Evolutionary conservation across 176 grass and related monocot species (phyloP).

Genomic region (Lolium perenne): DNA sequence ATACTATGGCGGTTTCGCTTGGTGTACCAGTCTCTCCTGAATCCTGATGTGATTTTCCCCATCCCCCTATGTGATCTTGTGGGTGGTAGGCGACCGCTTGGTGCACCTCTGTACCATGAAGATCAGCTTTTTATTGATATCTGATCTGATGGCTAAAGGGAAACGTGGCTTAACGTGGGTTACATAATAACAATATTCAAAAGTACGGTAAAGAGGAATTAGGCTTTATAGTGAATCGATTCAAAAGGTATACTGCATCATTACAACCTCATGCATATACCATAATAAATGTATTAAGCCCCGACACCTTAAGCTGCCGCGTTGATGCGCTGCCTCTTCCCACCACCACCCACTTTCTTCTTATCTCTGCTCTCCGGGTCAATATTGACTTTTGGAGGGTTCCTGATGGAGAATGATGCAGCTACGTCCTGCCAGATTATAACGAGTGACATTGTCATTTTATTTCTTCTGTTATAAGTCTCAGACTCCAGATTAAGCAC

Average conservation of each 20-base stretch:
- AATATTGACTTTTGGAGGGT: slow-evolving; percentile 75
- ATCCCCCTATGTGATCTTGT: too few relatives aligned
- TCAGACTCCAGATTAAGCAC: not conserved
- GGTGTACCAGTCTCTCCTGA: too few relatives aligned
- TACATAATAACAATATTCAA: not conserved
- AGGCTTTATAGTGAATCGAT: not conserved
- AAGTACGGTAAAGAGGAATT: not conserved
- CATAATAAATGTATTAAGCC: too few relatives aligned
- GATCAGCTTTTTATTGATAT: not conserved
- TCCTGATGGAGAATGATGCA: slow-evolving; percentile 73
- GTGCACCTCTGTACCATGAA: not conserved
- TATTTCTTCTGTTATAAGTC: not conserved
- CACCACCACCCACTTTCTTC: slow-evolving; percentile 57
- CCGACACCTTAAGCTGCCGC: slow-evolving; percentile 35
- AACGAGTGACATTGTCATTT: not conserved
- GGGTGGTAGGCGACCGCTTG: too few relatives aligned
- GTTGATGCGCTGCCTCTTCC: slow-evolving; percentile 61
- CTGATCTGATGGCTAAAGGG: not conserved
- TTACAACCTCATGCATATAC: not conserved
- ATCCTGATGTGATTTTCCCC: too few relatives aligned
- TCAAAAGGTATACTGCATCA: not conserved
- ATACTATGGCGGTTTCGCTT: too few relatives aligned
- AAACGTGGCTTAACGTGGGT: not conserved
- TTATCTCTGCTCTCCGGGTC: slow-evolving; percentile 68
- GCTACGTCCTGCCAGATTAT: slow-evolving; percentile 66